A percentile compares a stretch with the other conserved stretches of the same genome.
Conservation (phyloP, 805 yeast genomes). For the Metschnikowia dekortorum region DNA sequence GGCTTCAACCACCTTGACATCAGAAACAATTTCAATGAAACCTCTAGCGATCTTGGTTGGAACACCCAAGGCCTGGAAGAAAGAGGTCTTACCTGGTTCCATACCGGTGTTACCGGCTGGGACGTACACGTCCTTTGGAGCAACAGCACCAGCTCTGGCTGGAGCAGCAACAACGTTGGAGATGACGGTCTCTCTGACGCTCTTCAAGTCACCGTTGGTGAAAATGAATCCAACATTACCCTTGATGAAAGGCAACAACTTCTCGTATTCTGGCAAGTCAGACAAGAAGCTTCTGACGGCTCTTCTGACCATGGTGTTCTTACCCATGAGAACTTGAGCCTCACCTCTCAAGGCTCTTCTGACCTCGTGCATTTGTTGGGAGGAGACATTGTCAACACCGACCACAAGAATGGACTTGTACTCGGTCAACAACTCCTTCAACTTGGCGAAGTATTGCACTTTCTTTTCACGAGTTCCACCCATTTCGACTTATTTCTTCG, state of each 20-base stretch:
- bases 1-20: conserved; percentile 89
- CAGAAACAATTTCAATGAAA: conserved; percentile 98
- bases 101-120: conserved; percentile 99
- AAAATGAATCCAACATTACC: conserved; percentile 99
- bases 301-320: conserved; percentile 99
- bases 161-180: conserved; percentile 99
- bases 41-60: conserved; percentile 99
- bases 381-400: conserved; percentile 99
- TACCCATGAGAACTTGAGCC: conserved; percentile 98
- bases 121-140: conserved; percentile 96
- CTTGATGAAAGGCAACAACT: conserved; percentile 86
- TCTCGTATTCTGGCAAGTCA: conserved; percentile 96
- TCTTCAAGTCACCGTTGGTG: conserved; percentile 94
- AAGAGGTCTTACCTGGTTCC: conserved; percentile 99
- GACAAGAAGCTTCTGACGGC: conserved; percentile 94
- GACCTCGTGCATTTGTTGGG: conserved; percentile 99
- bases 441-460: conserved; percentile 89
- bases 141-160: conserved; percentile 99
- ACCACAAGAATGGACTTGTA: conserved; percentile 98
- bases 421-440: conserved; percentile 92
- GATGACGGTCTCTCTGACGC: conserved; percentile 81
- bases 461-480: conserved; percentile 99
- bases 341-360: conserved; percentile 94
- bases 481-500: conserved; percentile 85
- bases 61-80: conserved; percentile 99